phyloP scores from a whole-genome alignment of 2,329 filamentous ascomycete species.

The Diaporthe caulivora region DNA sequence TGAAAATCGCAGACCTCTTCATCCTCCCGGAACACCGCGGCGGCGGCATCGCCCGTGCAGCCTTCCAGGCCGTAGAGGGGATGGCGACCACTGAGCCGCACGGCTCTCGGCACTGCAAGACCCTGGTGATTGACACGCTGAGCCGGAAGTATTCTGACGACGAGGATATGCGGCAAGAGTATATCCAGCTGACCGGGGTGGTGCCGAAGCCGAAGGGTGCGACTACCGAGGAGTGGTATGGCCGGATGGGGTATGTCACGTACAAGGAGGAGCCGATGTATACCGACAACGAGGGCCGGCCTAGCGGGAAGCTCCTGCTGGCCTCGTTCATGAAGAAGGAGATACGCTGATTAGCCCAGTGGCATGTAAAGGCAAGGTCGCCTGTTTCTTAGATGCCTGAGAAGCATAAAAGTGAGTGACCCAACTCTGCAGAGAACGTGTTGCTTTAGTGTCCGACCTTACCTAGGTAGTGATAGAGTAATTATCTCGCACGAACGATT shows the following conservation, averaged over 20 bases:
- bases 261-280: constrained; percentile 35
- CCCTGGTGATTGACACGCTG: constrained; percentile 36
- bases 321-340: constrained; percentile 18
- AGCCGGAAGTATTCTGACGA: constrained; percentile 39
- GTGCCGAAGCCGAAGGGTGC: constrained; percentile 17
- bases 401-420: background rate
- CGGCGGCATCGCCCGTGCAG: constrained; percentile 35
- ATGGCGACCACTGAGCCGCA: constrained; percentile 38
- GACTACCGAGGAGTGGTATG: constrained; percentile 39
- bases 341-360: background rate
- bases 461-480: background rate
- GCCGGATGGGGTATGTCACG: constrained; percentile 39
- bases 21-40: constrained; percentile 39
- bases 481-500: too few relatives aligned
- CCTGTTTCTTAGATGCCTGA: background rate
- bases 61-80: constrained; percentile 37
- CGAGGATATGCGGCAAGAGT: constrained; percentile 34
- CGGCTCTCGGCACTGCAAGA: constrained; percentile 38
- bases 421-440: background rate
- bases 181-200: background rate
- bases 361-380: background rate
- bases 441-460: background rate
- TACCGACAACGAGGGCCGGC: background rate
- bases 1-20: constrained; percentile 39
- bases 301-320: background rate